These are phyloP conservation scores for Saussurea involucrata DNA, from an alignment of 129 eudicot species.

Conservation along the genomic window DNA sequence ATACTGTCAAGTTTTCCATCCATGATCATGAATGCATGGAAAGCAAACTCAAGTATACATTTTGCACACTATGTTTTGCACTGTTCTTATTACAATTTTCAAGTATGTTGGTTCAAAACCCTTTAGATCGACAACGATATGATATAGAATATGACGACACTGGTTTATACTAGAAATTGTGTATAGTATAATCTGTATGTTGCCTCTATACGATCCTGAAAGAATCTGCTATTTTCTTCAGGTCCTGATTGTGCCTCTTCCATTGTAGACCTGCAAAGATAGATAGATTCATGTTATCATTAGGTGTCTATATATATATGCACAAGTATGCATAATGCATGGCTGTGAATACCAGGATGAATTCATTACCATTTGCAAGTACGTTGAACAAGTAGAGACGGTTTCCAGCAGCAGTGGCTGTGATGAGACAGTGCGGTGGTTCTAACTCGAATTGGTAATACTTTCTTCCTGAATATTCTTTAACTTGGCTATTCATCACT, in stretches of 20 bases:
- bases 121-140: background rate
- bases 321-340: background rate
- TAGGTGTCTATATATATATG: no score
- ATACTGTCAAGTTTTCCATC: no score
- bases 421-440: constrained; percentile 85
- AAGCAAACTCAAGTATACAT: background rate
- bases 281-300: background rate
- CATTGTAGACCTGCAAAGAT: constrained; percentile 76
- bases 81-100: background rate
- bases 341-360: background rate
- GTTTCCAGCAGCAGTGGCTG: constrained; percentile 95
- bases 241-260: constrained; percentile 81
- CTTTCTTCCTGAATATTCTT: constrained; percentile 74
- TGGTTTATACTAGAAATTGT: background rate
- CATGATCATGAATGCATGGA: no score
- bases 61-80: background rate
- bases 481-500: constrained; percentile 61
- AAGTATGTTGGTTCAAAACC: background rate
- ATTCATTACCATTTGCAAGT: constrained; percentile 67
- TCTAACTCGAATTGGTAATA: constrained; percentile 91
- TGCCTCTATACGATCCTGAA: constrained; percentile 61
- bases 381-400: constrained; percentile 84
- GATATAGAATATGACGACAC: background rate
- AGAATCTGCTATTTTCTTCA: constrained; percentile 78
- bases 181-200: background rate